Conservation (phyloP, 495 filamentous ascomycete genomes). For the Aspergillus wentii region DNA sequence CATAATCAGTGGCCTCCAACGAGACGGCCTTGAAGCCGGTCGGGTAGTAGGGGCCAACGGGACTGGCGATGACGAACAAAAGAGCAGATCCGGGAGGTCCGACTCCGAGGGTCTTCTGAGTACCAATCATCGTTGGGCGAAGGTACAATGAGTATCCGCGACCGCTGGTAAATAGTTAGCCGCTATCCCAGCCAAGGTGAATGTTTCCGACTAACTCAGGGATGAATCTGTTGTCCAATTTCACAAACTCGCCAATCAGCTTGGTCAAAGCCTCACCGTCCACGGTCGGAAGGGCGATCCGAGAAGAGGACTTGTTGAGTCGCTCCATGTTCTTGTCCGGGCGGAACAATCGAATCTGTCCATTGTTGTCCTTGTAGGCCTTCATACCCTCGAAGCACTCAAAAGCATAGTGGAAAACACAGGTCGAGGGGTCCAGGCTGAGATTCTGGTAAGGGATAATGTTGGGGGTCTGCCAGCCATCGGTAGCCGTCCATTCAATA, state of each 20-base stretch:
- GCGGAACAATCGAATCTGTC: constrained; percentile 81
- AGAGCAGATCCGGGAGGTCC: constrained; percentile 86
- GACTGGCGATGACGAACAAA: constrained; percentile 90
- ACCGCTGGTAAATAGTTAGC: constrained; percentile 27
- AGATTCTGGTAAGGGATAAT: constrained; percentile 97
- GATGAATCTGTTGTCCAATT: constrained; percentile 83
- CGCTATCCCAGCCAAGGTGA: background rate
- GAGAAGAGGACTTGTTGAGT: constrained; percentile 79
- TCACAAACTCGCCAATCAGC: constrained; percentile 72
- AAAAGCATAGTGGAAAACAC: constrained; percentile 98
- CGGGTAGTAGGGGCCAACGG: constrained; percentile 96
- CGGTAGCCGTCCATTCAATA: constrained; percentile 81
- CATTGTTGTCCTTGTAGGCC: constrained; percentile 79
- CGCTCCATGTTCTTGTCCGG: constrained; percentile 94
- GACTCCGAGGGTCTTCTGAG: constrained; percentile 87
- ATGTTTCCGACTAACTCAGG: constrained; percentile 48
- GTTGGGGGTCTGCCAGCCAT: constrained; percentile 74
- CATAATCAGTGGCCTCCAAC: constrained; percentile 88
- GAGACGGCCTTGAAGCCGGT: constrained; percentile 96
- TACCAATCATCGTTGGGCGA: constrained; percentile 94
- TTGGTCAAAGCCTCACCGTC: constrained; percentile 65
- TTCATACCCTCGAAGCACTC: constrained; percentile 99
- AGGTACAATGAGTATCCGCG: constrained; percentile 92
- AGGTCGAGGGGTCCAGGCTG: constrained; percentile 89
- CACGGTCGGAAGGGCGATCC: constrained; percentile 89